A percentile compares a stretch with the other conserved stretches of the same genome.
These are phyloP conservation scores for Aspergillus hortae DNA, from an alignment of 2,329 filamentous ascomycete genomes.

Conservation along the genomic window DNA sequence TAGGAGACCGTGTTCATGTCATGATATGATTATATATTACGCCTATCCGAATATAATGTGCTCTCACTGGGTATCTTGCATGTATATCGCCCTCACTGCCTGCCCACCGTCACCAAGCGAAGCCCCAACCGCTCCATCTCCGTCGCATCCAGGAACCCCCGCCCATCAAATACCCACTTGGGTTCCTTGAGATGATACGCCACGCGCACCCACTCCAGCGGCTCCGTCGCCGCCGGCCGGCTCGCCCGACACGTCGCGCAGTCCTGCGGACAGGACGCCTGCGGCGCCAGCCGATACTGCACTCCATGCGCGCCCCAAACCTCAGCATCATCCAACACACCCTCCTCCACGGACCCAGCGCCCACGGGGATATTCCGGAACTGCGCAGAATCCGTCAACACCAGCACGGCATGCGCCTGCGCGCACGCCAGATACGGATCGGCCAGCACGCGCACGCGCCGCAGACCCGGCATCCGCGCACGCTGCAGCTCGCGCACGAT, in stretches of 20 bases:
- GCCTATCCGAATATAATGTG: background rate
- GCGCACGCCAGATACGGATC: constrained; percentile 46
- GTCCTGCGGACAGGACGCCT: constrained; percentile 22
- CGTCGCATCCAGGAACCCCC: constrained; percentile 31
- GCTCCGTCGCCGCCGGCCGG: constrained; percentile 19
- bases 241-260: constrained; percentile 24
- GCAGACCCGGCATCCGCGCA: background rate
- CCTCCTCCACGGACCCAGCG: background rate
- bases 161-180: constrained; percentile 50
- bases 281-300: constrained; percentile 17
- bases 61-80: too few species aligned
- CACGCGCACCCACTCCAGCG: constrained; percentile 46
- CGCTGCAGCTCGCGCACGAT: constrained; percentile 38
- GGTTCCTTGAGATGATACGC: constrained; percentile 45
- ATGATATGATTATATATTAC: background rate
- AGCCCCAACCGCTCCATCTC: constrained; percentile 37
- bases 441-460: constrained; percentile 35
- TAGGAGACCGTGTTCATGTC: constrained; percentile 5
- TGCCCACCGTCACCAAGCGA: constrained; percentile 31
- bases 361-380: constrained; percentile 35
- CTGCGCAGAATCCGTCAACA: constrained; percentile 54
- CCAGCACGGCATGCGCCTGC: constrained; percentile 46
- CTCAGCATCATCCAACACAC: background rate
- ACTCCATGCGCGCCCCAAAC: constrained; percentile 20
- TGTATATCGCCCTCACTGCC: background rate